These are phyloP conservation scores for Myxozyma geophila DNA, from an alignment of 805 yeast genomes.

Conservation along the genomic window DNA sequence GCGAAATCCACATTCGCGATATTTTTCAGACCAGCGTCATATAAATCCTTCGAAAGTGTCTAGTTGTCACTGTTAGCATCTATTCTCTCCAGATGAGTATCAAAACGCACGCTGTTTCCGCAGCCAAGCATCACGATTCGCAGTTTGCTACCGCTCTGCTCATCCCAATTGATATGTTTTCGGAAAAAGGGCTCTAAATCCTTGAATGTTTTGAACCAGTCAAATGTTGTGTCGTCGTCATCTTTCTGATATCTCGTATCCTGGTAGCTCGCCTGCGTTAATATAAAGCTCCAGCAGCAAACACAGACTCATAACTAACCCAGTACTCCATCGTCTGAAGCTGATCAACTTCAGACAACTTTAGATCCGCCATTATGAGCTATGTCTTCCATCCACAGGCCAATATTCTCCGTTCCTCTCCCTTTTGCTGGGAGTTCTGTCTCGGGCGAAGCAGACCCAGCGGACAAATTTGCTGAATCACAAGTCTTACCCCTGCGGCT, in stretches of 20 bases:
- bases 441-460: too few species aligned
- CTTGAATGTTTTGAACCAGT: conserved; percentile 40
- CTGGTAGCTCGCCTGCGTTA: conserved; percentile 12
- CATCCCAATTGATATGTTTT: conserved; percentile 28
- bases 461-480: too few species aligned
- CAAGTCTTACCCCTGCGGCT: too few species aligned
- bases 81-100: neutral
- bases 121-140: conserved; percentile 40
- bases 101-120: conserved; percentile 37
- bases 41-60: conserved; percentile 40
- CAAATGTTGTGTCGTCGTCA: conserved; percentile 34
- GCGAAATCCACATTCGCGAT: conserved; percentile 40
- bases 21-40: conserved; percentile 36
- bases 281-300: neutral
- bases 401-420: neutral
- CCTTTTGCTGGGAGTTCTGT: too few species aligned
- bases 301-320: conserved; percentile 25
- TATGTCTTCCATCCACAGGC: neutral
- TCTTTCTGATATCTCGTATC: conserved; percentile 38
- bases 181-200: conserved; percentile 36
- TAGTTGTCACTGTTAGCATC: neutral
- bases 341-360: conserved; percentile 37
- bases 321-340: conserved; percentile 40
- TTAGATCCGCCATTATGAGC: conserved; percentile 33
- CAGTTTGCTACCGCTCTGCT: conserved; percentile 1